Evolutionary conservation across 2,329 filamentous ascomycete species (phyloP).

Genomic region (Neofusicoccum umdonicola): DNA sequence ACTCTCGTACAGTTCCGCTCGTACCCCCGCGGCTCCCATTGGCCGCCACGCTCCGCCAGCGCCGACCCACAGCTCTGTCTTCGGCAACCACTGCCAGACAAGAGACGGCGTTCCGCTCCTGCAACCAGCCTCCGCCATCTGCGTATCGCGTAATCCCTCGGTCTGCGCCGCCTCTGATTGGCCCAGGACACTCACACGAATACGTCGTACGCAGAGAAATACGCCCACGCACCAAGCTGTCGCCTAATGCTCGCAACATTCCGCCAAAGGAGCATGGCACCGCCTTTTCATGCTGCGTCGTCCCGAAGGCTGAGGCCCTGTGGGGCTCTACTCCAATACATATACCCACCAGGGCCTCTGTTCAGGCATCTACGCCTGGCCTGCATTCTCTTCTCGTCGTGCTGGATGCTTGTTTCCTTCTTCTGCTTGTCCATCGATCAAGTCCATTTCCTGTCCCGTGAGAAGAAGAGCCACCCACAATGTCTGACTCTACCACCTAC

Average conservation of each 20-base stretch:
- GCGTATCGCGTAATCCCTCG: neutral
- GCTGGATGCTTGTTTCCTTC: neutral
- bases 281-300: conserved; percentile 16
- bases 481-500: neutral
- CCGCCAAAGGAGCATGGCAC: neutral
- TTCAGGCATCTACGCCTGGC: neutral
- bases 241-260: neutral
- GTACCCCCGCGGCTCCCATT: neutral
- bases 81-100: neutral
- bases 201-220: neutral
- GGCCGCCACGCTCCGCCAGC: neutral
- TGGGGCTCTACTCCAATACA: neutral
- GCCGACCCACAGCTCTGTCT: neutral
- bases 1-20: neutral
- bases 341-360: neutral
- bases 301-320: neutral
- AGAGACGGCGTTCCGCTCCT: neutral
- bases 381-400: neutral
- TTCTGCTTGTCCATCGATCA: neutral
- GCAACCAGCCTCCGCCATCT: neutral
- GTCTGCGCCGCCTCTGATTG: neutral
- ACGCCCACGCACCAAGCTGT: neutral
- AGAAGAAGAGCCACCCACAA: neutral
- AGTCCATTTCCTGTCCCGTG: too few relatives aligned
- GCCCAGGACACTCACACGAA: neutral